Base-by-base conservation (phyloP, 345 rosid genomes). In the Camelina hispida region DNA sequence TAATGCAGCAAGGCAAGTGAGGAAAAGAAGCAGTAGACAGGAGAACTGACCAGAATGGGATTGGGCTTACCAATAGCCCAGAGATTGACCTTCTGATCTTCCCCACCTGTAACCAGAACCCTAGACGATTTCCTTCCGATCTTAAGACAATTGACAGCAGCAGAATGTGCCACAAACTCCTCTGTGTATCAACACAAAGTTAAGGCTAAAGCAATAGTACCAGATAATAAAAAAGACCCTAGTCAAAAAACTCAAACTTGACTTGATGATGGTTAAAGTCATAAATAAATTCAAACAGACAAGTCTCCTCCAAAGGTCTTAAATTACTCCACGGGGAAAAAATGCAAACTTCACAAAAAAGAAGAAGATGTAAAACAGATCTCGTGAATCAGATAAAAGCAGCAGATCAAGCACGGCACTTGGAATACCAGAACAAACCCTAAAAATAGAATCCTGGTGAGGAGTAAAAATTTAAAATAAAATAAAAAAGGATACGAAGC, bases 1-100 rank as follows among this genome's bases (percentile, higher is more conserved):
- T 4, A 71, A 10, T 64, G 53, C 30, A 69, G 15, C 58, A 52
- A 76, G 64, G 22, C 65, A 76, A n/a, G n/a, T n/a, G n/a, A n/a
- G n/a, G n/a, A n/a, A n/a, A n/a, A n/a, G n/a, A 73, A 20, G 56
- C 68, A 78, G 52, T 20, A 42, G 69, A 42, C 11, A 61, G 79
- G 79, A 80, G 85, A 86, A 85, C 95, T 91, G 63, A 93, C 99
- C 97, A 88, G 85, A 79, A 95, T 85, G 52, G 99, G 93, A 66
- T 95, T 92, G 82, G 99, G 99, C 83, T 95, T 95, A 79, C 99
- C 99, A 62, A 95, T 95, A 84, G 99, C 97, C 99, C 99, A 95
- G 60, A 95, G 93, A 84, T 95, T 95, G 64, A 95, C 99, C 78
- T 89, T 95, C 74, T 89, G 93, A 85, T 95, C 99, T 86, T 95